Percentiles rank a stretch among this genome's conserved stretches.
These are phyloP conservation scores for Yamadazyma nakazawae DNA, from an alignment of 805 yeast species.

Conservation along the genomic window DNA sequence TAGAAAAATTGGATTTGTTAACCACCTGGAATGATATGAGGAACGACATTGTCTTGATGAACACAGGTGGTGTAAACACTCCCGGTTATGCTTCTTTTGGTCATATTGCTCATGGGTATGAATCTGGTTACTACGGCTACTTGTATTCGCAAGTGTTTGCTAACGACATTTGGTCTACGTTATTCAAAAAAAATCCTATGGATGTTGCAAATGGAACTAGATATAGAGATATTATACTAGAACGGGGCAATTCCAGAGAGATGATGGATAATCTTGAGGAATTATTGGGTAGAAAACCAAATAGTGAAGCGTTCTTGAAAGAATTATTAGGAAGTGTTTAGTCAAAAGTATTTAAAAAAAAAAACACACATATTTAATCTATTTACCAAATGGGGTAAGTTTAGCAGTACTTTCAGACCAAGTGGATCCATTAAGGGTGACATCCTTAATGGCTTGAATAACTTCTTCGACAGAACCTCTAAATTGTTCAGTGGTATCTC, in stretches of 20 bases:
- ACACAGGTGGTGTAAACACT: slow-evolving; percentile 44
- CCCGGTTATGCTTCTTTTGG: slow-evolving; percentile 76
- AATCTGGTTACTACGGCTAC: slow-evolving; percentile 84
- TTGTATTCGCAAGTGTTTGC: slow-evolving; percentile 86
- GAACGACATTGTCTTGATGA: slow-evolving; percentile 56
- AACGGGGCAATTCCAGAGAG: slow-evolving; percentile 72
- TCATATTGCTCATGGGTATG: slow-evolving; percentile 80
- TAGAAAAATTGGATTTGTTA: slow-evolving; percentile 46
- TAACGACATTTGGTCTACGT: slow-evolving; percentile 71
- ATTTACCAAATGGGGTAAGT: slow-evolving; percentile 59
- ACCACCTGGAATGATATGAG: slow-evolving; percentile 64
- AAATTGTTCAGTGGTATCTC: slow-evolving; percentile 95
- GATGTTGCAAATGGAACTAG: slow-evolving; percentile 55
- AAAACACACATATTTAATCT: not conserved
- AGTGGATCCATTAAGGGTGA: slow-evolving; percentile 68
- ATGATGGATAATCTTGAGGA: slow-evolving; percentile 61
- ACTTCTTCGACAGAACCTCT: slow-evolving; percentile 82
- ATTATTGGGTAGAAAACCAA: slow-evolving; percentile 74
- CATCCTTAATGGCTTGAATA: slow-evolving; percentile 64
- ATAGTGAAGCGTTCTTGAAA: slow-evolving; percentile 64
- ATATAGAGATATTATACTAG: slow-evolving; percentile 68
- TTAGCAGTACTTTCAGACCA: slow-evolving; percentile 86
- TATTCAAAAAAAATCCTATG: slow-evolving; percentile 67
- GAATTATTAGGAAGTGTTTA: slow-evolving; percentile 43
- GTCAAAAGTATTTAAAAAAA: not conserved